Conservation (phyloP, 805 yeast species). For the Komagataella mondaviorum region DNA sequence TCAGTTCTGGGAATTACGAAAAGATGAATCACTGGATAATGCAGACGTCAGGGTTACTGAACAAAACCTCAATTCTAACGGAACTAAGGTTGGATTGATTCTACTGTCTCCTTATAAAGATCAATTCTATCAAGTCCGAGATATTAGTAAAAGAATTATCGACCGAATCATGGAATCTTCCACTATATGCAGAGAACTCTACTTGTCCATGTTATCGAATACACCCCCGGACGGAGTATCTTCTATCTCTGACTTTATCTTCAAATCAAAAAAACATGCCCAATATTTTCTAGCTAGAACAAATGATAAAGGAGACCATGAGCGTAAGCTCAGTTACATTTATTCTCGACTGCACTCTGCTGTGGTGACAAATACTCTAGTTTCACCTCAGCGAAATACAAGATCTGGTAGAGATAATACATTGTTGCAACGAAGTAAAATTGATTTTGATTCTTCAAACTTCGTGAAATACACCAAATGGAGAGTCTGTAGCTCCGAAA, state of each 20-base stretch:
- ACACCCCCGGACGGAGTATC: background rate
- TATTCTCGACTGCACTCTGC: background rate
- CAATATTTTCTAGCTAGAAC: constrained; percentile 30
- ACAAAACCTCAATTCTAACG: constrained; percentile 7
- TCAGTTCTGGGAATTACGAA: constrained; percentile 34
- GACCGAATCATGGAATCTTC: constrained; percentile 23
- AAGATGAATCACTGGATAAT: constrained; percentile 9
- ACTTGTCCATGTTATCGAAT: constrained; percentile 9
- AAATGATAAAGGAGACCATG: background rate
- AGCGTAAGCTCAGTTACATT: background rate
- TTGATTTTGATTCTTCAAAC: constrained; percentile 7
- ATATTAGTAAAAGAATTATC: constrained; percentile 39
- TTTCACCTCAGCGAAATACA: background rate
- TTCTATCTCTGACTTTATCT: constrained; percentile 62
- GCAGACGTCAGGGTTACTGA: background rate
- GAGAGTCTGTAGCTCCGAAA: constrained; percentile 4
- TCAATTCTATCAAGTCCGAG: constrained; percentile 64
- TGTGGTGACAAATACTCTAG: background rate
- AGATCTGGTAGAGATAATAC: background rate
- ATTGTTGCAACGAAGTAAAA: background rate
- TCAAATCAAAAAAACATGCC: constrained; percentile 53
- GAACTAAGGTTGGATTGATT: constrained; percentile 24
- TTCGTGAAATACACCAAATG: constrained; percentile 13
- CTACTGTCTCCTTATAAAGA: constrained; percentile 61
- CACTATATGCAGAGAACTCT: constrained; percentile 15